phyloP scores from a whole-genome alignment of 495 filamentous ascomycete genomes.

The Cercophora scortea region DNA sequence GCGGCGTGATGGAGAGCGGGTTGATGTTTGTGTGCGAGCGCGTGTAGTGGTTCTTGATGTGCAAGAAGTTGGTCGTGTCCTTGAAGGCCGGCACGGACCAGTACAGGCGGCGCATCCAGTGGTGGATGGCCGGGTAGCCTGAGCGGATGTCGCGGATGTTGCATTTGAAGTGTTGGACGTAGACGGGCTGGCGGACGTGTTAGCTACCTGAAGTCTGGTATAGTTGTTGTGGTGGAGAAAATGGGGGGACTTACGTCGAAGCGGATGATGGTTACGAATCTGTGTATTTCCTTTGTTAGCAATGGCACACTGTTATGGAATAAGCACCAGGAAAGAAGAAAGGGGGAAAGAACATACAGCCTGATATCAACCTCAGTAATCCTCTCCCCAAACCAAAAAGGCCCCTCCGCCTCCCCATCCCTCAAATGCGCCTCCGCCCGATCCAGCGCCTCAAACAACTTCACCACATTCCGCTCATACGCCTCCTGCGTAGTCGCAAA shows the following conservation, averaged over 20 bases:
- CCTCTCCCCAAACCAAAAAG: conserved; percentile 55
- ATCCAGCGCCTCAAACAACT: conserved; percentile 57
- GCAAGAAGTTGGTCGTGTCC: conserved; percentile 60
- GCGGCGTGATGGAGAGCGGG: conserved; percentile 53
- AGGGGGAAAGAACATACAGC: conserved; percentile 26
- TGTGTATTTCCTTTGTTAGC: background rate
- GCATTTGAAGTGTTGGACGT: conserved; percentile 61
- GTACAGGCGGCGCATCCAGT: conserved; percentile 64
- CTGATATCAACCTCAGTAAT: conserved; percentile 64
- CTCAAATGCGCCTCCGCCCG: conserved; percentile 53
- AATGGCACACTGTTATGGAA: background rate
- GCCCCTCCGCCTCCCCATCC: conserved; percentile 30
- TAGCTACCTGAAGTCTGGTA: too few relatives aligned
- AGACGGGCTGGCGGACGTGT: conserved; percentile 34
- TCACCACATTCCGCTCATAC: conserved; percentile 51
- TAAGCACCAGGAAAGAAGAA: too few relatives aligned
- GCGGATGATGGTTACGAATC: conserved; percentile 53
- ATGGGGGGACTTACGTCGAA: conserved; percentile 47
- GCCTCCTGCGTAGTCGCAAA: conserved; percentile 59
- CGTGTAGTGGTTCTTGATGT: conserved; percentile 51
- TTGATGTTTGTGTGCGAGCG: conserved; percentile 51
- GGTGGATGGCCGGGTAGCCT: conserved; percentile 61
- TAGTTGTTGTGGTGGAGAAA: background rate
- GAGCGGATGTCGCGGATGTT: conserved; percentile 62
- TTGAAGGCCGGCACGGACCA: conserved; percentile 63